Base-by-base conservation (phyloP, 495 filamentous ascomycete species). In the Xeromyces bisporus region DNA sequence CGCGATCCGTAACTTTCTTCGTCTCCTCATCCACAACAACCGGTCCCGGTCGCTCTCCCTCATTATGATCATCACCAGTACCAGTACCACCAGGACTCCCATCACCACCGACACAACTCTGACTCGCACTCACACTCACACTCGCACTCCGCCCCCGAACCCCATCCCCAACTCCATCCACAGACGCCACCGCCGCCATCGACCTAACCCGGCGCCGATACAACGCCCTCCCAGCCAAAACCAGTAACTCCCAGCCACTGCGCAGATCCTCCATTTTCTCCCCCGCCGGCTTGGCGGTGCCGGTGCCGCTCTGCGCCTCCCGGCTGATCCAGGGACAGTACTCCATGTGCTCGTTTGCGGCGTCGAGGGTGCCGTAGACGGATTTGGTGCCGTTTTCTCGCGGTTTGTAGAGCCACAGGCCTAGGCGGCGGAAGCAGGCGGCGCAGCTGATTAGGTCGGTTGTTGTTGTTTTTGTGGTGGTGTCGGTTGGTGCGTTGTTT, bases 371-470 rank as follows among this genome's bases (percentile, higher is more conserved):
- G 8, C 48, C 65, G 35, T 66, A 66, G 50, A 81, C 67, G 6
- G 68, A 57, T 5, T 67, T 58, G 15, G 69, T 68, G 10, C 62
- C 66, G 2, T 71, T 52, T 12, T 65, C 53, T 32, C 64, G 58
- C 5, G 60, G 56, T 26, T 74, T 80, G 58, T 92, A 97, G 56
- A 97, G 74, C 89, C 89, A 97, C 5, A 97, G 66, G 0, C 91
- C 89, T 1, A 96, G 62, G 5, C 84, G 73, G 36, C 86, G 73
- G 43, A 93, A 83, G 46, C 89, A 97, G 23, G 77, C 77, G 28
- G 69, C 58, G 48, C 89, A 97, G 0, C 69, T 73, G 10, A 75
- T 74, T n/a, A 83, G 56, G 27, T 75, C 79, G 2, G 75, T 64
- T 12, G 69, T 63, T 18, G 66, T 65, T 45, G 81, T 74, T 10